Percentiles rank a stretch among this genome's conserved stretches.
These are phyloP conservation scores for Calonectria montana DNA, from an alignment of 2,329 filamentous ascomycete genomes.

Conservation along the genomic window DNA sequence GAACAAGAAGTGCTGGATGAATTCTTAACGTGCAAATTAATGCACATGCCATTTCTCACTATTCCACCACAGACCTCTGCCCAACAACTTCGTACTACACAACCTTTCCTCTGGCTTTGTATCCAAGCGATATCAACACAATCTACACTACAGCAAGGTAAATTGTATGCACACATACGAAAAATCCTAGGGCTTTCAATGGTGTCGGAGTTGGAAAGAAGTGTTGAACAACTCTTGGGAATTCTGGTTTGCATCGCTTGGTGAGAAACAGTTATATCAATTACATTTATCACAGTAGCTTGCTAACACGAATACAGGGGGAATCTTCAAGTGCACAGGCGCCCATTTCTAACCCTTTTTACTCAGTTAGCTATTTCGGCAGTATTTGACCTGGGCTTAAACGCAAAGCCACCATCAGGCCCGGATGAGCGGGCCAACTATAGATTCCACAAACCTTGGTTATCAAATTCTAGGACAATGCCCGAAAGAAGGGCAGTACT, in stretches of 20 bases:
- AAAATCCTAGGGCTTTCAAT: not conserved
- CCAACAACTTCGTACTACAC: not conserved
- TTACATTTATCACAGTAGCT: not conserved
- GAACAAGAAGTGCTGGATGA: not conserved
- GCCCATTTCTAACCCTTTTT: not conserved
- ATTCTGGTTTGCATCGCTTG: slow-evolving; percentile 6
- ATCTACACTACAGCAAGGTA: not conserved
- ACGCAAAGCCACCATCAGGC: not conserved
- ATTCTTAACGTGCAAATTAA: not conserved
- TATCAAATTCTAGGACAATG: not conserved
- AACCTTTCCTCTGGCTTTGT: slow-evolving; percentile 10
- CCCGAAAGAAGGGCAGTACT: not conserved
- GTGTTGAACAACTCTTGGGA: not conserved
- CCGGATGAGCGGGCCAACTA: not conserved
- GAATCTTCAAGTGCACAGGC: not conserved
- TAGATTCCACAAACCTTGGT: not conserved
- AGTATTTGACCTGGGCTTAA: not conserved
- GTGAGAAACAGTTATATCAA: not conserved
- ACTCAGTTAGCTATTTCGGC: not conserved
- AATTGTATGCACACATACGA: not conserved
- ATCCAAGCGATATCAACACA: not conserved
- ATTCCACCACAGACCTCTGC: not conserved
- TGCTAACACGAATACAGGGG: not conserved
- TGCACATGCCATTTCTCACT: not conserved
- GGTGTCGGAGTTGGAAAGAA: slow-evolving; percentile 5